Percentiles rank a stretch among this genome's conserved stretches.
phyloP scores from a whole-genome alignment of 495 filamentous ascomycete species.

The Darksidea phi region DNA sequence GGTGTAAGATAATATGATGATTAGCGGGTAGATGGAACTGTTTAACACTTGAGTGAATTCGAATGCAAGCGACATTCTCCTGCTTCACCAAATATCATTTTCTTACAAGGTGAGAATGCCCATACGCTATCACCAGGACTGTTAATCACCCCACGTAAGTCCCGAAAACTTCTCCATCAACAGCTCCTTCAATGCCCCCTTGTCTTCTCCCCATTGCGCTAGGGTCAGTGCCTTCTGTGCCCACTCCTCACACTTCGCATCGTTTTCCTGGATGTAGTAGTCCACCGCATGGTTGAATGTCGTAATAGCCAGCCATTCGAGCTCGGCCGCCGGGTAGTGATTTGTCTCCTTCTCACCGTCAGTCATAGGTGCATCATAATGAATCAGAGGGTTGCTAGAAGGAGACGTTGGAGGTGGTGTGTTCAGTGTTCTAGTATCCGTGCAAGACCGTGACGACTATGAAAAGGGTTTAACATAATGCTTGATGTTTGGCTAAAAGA shows the following conservation, averaged over 20 bases:
- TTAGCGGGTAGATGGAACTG: too few relatives aligned
- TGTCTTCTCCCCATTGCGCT: constrained; percentile 56
- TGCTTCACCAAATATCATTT: too few relatives aligned
- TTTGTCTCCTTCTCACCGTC: constrained; percentile 36
- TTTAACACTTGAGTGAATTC: too few relatives aligned
- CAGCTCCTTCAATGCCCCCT: constrained; percentile 50
- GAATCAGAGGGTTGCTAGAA: neutral
- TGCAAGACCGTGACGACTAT: constrained; percentile 8
- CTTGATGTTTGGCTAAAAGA: neutral
- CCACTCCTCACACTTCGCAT: constrained; percentile 62
- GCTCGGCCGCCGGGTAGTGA: constrained; percentile 65
- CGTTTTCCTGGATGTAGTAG: constrained; percentile 58
- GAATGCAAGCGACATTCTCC: too few relatives aligned
- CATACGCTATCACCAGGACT: neutral
- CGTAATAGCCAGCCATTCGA: constrained; percentile 73
- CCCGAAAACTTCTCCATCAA: constrained; percentile 53
- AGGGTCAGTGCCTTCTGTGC: constrained; percentile 63
- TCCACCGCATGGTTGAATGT: constrained; percentile 78
- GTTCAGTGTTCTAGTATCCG: neutral
- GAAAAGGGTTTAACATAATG: neutral
- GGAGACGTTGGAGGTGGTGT: constrained; percentile 1
- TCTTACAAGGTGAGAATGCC: too few relatives aligned
- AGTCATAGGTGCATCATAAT: neutral
- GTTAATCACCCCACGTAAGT: constrained; percentile 23
- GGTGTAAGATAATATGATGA: too few relatives aligned